Evolutionary conservation across 306 rosid species (phyloP), one percentile per base, ranked within the genome.

Genomic region (Trichosanthes cucumerina): DNA sequence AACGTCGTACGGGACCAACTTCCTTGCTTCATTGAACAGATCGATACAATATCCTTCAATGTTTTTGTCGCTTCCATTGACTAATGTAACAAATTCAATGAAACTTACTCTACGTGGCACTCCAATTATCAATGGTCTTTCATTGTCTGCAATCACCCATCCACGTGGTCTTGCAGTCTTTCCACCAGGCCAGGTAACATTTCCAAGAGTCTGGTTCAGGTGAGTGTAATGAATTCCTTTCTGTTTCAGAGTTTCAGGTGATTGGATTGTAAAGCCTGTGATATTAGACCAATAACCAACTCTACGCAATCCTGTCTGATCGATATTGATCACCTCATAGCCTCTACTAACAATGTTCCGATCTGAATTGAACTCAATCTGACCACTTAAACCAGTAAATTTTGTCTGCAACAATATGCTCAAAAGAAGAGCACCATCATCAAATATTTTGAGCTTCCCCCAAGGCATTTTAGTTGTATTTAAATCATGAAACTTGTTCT

Each of bases 171-270:
- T 87, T 64, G 72, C 89, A 15, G 85, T 89, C 82, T 75, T 78
- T 72, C 97, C 97, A 56, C 99, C 97, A 18, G 97, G 96, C 99
- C 99, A 95, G 63, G 90, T 91, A 53, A 91, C 87, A 77, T 80
- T 84, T 59, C 56, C 81, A 80, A 95, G 97, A 85, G 87, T 90
- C 81, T 95, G 96, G 79, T 86, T 85, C 71, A 52, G 77, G 33
- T 26, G 76, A 60, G 84, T 66, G 82, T 66, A 65, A 33, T 72
- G 78, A 38, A 15, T 70, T 84, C 66, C 23, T 65, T 85, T 75
- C 62, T 19, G 77, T 24, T 49, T 85, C 21, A 84, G 86, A 85
- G 77, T 76, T 86, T 84, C 88, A 36, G 88, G 93, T 16, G 92
- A 89, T 1, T 83, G 84, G 80, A 92, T 88, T 53, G 99, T 87